Evolutionary conservation across 192 early-diverging fungal species (phyloP).

Genomic region (Entophlyctis luteolus): DNA sequence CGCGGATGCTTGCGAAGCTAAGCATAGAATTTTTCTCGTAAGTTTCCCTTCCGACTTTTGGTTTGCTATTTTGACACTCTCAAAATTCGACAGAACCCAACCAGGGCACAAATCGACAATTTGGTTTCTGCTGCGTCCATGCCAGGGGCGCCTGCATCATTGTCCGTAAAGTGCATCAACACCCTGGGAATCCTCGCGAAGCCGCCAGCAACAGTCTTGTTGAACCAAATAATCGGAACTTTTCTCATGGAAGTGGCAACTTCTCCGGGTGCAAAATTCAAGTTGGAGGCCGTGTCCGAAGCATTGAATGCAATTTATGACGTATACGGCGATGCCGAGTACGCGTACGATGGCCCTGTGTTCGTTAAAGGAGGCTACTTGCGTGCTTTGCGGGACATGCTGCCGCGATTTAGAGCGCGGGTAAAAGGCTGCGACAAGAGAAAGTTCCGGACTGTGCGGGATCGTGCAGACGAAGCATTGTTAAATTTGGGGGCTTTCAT

Average conservation of each 20-base stretch:
- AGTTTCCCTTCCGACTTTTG: neutral
- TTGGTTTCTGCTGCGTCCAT: constrained; percentile 39
- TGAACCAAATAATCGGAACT: constrained; percentile 16
- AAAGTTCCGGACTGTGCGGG: constrained; percentile 63
- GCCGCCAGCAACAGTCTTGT: neutral
- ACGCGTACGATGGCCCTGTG: constrained; percentile 79
- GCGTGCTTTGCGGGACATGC: constrained; percentile 49
- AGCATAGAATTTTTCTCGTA: neutral
- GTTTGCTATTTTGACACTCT: constrained; percentile 24
- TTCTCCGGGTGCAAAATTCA: neutral
- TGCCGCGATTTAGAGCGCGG: constrained; percentile 48
- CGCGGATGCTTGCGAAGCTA: constrained; percentile 42
- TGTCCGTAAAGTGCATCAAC: constrained; percentile 66
- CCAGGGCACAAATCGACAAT: constrained; percentile 42
- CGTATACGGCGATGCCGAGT: constrained; percentile 77
- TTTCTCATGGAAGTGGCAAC: constrained; percentile 10
- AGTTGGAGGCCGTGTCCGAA: constrained; percentile 51
- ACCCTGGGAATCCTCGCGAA: constrained; percentile 71
- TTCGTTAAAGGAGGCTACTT: constrained; percentile 71
- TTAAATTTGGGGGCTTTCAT: constrained; percentile 82
- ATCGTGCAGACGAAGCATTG: constrained; percentile 73
- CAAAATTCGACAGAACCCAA: constrained; percentile 31
- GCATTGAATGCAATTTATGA: constrained; percentile 83
- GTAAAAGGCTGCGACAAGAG: constrained; percentile 65
- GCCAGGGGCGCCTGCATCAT: constrained; percentile 23